Conservation (phyloP, 371 early-diverging fungal species). For the Circinella minor region DNA sequence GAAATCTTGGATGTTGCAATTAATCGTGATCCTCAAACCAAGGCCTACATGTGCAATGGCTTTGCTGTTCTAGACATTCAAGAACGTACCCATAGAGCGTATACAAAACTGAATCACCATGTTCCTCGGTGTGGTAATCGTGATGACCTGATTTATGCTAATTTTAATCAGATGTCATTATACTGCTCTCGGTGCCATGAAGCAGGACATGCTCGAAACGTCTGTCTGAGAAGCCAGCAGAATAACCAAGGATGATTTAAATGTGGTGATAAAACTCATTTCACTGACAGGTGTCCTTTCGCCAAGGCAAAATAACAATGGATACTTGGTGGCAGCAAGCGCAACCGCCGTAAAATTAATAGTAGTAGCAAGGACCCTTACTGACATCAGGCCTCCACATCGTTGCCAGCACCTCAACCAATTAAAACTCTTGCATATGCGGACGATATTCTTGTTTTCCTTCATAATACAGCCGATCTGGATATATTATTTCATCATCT, state of each 20-base stretch:
- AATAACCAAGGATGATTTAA: background rate
- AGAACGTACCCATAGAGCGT: background rate
- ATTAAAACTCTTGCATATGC: constrained; percentile 14
- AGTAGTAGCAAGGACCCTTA: background rate
- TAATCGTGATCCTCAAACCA: background rate
- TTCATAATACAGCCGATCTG: background rate
- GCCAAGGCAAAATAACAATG: background rate
- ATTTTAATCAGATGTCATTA: background rate
- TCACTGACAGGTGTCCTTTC: background rate
- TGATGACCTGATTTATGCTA: background rate
- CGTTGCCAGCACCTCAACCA: background rate
- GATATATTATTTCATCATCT: background rate
- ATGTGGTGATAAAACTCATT: background rate
- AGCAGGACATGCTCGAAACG: background rate
- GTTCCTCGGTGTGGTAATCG: background rate
- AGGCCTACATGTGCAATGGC: background rate
- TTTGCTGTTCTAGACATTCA: background rate
- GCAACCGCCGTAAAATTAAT: background rate
- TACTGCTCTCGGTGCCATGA: background rate
- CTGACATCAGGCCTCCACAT: too few species aligned
- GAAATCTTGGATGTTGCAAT: background rate
- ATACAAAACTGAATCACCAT: background rate
- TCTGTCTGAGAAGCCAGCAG: background rate
- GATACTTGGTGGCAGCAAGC: background rate
- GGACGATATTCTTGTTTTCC: constrained; percentile 17